Conservation (phyloP, 2,329 filamentous ascomycete genomes). For the Talaromyces sp. region DNA sequence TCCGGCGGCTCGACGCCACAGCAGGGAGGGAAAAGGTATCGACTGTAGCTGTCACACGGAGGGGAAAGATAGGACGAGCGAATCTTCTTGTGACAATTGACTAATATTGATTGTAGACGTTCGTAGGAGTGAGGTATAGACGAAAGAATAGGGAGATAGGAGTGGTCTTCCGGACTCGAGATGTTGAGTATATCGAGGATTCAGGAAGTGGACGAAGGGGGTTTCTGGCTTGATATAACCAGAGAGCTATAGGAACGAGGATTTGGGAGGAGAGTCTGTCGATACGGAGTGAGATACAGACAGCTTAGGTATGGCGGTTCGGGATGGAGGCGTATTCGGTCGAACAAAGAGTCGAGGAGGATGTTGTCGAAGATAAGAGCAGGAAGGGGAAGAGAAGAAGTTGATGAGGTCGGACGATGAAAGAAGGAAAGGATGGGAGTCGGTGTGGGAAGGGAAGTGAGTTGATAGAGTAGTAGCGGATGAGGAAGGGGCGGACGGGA, state of each 20-base stretch:
- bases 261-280: not conserved
- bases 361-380: constrained; percentile 14
- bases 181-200: not conserved
- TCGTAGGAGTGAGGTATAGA: not conserved
- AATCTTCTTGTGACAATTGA: not conserved
- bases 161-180: not conserved
- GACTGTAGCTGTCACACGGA: constrained; percentile 19
- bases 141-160: not conserved
- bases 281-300: constrained; percentile 5
- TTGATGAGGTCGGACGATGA: constrained; percentile 15
- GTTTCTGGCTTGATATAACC: not conserved
- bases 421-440: constrained; percentile 18
- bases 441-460: constrained; percentile 16
- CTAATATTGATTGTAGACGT: not conserved
- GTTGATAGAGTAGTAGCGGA: constrained; percentile 9
- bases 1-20: constrained; percentile 19
- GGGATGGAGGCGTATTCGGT: not conserved
- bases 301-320: constrained; percentile 5
- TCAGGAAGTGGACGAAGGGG: not conserved
- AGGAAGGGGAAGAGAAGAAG: constrained; percentile 17
- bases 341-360: constrained; percentile 12
- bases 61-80: constrained; percentile 14
- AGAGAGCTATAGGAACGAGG: not conserved
- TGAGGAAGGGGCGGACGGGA: constrained; percentile 20
- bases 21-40: constrained; percentile 21